Evolutionary conservation across 495 filamentous ascomycete species (phyloP), one percentile per base, ranked within the genome.

Genomic region (Xylaria cubensis): DNA sequence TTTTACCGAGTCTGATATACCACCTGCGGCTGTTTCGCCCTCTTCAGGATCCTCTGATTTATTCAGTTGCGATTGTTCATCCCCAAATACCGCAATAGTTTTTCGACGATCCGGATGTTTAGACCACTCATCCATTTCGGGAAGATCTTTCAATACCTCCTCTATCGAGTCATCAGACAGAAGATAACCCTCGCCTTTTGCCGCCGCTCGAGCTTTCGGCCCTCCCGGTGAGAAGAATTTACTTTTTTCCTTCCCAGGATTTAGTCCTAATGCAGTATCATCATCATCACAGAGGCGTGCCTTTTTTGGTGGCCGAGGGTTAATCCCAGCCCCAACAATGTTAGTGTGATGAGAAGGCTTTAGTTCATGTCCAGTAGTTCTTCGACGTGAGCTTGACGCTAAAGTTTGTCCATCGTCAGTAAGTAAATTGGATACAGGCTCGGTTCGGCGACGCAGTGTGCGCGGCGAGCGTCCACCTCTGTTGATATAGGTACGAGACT

Each of bases 141-240:
- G 83, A 21, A 86, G 76, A 26, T 77, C 80, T 32, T 75, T 77
- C 55, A 86, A 74, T 0, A 78, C 83, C 55, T 85, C 85, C 19
- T 84, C 83, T 67, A 86, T 74, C 0, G 83, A 85, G 65, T 85
- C 83, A 65, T 86, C 84, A 3, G 84, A 86, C 80, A 84, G 81
- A 17, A 83, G 56, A 39, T 83, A 79, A 2, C 64, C 62, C 9
- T 81, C 79, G 7, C 55, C 44, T 36, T 72, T 76, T 68, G 75
- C 79, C 12, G 51, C 55, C 21, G 36, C 46, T 7, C 70, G 46
- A 17, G 67, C 70, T 58, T 81, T 79, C 8, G 63, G 29, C 48
- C 74, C 72, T 2, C 26, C 56, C 6, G 71, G 63, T 36, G 81
- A 44, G 64, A 86, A 86, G 73, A 83, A 86, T 53, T 80, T 84